These are phyloP conservation scores for Clitoria ternatea DNA, from an alignment of 306 rosid genomes.

Conservation along the genomic window DNA sequence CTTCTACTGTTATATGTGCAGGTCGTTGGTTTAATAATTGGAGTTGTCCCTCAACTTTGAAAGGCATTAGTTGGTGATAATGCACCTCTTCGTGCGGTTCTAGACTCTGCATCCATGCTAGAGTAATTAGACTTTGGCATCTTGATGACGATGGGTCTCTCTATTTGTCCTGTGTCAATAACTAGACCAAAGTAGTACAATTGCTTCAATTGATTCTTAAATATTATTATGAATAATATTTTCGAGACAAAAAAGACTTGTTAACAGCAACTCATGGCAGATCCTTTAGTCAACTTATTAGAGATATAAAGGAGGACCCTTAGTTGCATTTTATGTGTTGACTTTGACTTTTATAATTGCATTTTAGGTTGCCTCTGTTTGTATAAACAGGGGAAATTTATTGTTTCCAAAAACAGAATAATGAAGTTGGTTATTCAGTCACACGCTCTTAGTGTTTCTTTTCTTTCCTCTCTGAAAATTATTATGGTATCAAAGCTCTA, in stretches of 20 bases:
- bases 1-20: not conserved
- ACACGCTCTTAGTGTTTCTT: too few relatives aligned
- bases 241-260: not conserved
- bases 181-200: not conserved
- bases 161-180: not conserved
- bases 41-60: not conserved
- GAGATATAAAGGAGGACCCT: too few relatives aligned
- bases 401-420: too few relatives aligned
- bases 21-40: conserved; percentile 24
- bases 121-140: not conserved
- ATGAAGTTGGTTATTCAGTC: too few relatives aligned
- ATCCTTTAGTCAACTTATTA: too few relatives aligned
- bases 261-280: not conserved
- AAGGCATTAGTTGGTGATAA: conserved; percentile 17
- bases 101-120: not conserved
- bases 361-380: too few relatives aligned
- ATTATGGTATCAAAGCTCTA: too few relatives aligned
- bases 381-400: too few relatives aligned
- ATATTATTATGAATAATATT: not conserved
- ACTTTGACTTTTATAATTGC: too few relatives aligned
- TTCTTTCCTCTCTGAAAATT: too few relatives aligned
- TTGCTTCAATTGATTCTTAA: not conserved
- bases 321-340: too few relatives aligned
- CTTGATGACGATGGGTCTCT: not conserved
- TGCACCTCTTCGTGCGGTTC: too few relatives aligned